Base-by-base conservation (phyloP, 129 eudicot genomes). In the Flaveria linearis region DNA sequence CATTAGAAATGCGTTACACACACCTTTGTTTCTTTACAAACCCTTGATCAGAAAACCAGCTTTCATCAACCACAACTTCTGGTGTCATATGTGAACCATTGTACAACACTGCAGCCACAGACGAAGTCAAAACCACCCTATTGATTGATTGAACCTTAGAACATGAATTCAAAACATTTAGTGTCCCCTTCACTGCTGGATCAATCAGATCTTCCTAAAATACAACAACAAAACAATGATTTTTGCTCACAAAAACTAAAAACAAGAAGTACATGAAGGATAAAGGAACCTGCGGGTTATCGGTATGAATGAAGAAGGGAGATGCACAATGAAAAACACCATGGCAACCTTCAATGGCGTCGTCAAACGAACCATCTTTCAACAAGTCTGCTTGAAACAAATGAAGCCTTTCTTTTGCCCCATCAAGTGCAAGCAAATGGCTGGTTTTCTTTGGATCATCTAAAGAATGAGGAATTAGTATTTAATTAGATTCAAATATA, bases 121-220 rank as follows among this genome's bases (percentile, higher is more conserved):
- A 91, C 15, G 96, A 89, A 28, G 96, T 91, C 75, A 91, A 68
- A 58, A 91, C 90, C 73, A 86, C 98, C 79, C 90, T 81, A 78
- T 80, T 90, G 2, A 92, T 76, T 7, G 86, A 61, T 26, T 88
- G 57, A 45, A 83, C 57, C 80, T 82, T 90, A 13, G 84, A 82
- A 78, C 93, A 88, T 39, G 98, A 83, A 17, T 76, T 77, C 47
- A 92, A 89, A 64, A 92, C 96, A 47, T 92, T 92, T n/a, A 92
- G 79, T 28, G 98, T 92, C 52, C 98, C 98, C 78, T 90, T 92
- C 2, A 92, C 73, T 8, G 94, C 94, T 0, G 98, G 98, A 72
- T 90, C 92, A 72, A 92, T 79, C 75, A 92, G 43, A 58, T 88
- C 92, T 25, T 83, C 84, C 97, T 91, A 86, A 30, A 41, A 76